Evolutionary conservation across 169 alveolate genomes (phyloP).

Genomic region (Babesia bovis): DNA sequence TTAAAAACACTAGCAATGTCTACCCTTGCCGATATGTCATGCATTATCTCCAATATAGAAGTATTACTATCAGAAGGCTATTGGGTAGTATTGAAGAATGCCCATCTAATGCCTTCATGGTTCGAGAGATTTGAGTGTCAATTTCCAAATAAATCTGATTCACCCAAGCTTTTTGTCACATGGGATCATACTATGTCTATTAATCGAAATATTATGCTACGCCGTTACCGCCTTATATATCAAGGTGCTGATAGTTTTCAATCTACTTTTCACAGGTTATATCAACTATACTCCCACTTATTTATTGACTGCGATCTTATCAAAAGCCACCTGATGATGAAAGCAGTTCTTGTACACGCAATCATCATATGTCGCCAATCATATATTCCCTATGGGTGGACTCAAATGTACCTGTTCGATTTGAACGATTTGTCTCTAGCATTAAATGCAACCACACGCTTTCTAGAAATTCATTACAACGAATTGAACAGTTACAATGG

Average conservation of each 20-base stretch:
- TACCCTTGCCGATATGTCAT: slow-evolving; percentile 92
- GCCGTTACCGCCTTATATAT: slow-evolving; percentile 91
- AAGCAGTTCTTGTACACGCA: slow-evolving; percentile 96
- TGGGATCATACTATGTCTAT: slow-evolving; percentile 93
- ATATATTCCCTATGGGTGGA: slow-evolving; percentile 98
- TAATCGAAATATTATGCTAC: slow-evolving; percentile 91
- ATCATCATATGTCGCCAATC: slow-evolving; percentile 90
- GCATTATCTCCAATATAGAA: slow-evolving; percentile 91
- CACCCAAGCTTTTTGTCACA: slow-evolving; percentile 93
- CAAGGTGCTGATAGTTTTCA: slow-evolving; percentile 96
- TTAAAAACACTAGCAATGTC: slow-evolving; percentile 95
- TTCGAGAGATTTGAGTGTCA: slow-evolving; percentile 92
- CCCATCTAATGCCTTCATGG: slow-evolving; percentile 96
- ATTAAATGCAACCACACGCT: slow-evolving; percentile 84
- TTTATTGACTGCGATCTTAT: slow-evolving; percentile 75
- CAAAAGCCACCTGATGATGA: slow-evolving; percentile 87
- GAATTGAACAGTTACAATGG: background rate
- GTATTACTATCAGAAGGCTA: slow-evolving; percentile 91
- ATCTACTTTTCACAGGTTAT: slow-evolving; percentile 85
- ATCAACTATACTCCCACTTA: slow-evolving; percentile 81
- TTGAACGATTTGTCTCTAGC: slow-evolving; percentile 92
- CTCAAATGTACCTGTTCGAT: slow-evolving; percentile 93
- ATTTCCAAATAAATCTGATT: slow-evolving; percentile 82
- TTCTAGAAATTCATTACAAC: background rate
- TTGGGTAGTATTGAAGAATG: slow-evolving; percentile 97